Base-by-base conservation (phyloP, 805 yeast species). In the Jamesozyma piceae region DNA sequence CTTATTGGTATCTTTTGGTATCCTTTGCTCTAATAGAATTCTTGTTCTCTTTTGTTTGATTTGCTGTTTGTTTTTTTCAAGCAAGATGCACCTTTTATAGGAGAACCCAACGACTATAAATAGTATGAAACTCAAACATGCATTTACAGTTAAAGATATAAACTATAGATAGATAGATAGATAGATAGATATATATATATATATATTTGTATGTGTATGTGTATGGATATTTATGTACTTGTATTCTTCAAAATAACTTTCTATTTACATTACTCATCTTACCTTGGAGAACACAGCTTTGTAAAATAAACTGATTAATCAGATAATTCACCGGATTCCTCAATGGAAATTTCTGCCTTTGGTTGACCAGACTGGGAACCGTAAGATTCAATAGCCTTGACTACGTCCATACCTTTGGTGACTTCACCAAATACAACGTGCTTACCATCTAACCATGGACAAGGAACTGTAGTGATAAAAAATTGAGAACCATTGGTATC, bases 401-500 rank as follows among this genome's bases (percentile, higher is more conserved):
- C 80, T 46, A 73, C 53, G 47, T 75, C 79, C 61, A 67, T 70
- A 59, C 87, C 87, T 43, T 78, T 80, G 47, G 69, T 63, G 43
- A 80, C 86, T 68, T 80, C 86, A 65, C 88, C 88, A 51, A 79
- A 80, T 43, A 80, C 88, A 63, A 78, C 84, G 67, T 80, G 88
- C 61, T 75, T 76, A 47, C 87, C 88, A 58, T 80, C 85, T 64
- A 80, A 75, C 85, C 86, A 81, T 49, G 85, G 80, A 55, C 81
- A 74, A 55, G 79, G 73, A 38, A 80, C 87, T 43, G 89, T 82
- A 55, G 94, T 82, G 62, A 86, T 80, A 71, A 85, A 86, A 68
- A 86, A 86, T 68, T 86, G 95, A 21, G 94, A 83, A 20, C 95
- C 92, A 63, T 86, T 86, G 63, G 95, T 83, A 77, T 83, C 82